These are phyloP conservation scores for Puccinia horiana DNA, from an alignment of 1,284 basidiomycete genomes.

Conservation along the genomic window DNA sequence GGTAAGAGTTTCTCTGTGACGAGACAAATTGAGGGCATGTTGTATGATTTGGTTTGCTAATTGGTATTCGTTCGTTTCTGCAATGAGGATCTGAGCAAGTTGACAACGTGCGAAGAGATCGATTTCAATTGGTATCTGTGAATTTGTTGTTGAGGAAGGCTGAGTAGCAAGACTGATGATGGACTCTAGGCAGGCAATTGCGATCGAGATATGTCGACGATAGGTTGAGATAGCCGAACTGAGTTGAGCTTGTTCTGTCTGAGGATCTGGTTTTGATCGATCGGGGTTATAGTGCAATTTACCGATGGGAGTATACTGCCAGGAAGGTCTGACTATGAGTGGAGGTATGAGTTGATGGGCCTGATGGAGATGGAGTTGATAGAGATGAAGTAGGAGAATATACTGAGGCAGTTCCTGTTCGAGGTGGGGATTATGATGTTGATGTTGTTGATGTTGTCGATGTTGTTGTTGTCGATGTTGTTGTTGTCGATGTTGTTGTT, in stretches of 20 bases:
- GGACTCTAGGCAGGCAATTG: not conserved
- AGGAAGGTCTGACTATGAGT: not conserved
- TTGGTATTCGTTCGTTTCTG: not conserved
- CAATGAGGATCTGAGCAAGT: conserved; percentile 1
- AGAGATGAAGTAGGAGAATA: not conserved
- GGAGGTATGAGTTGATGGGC: not conserved
- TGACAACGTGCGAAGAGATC: not conserved
- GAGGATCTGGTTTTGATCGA: not conserved
- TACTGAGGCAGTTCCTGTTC: not conserved
- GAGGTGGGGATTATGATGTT: too few species aligned
- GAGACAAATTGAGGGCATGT: not conserved
- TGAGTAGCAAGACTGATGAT: not conserved
- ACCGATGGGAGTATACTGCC: not conserved
- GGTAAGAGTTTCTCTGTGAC: not conserved
- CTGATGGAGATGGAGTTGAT: not conserved
- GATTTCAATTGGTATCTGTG: not conserved
- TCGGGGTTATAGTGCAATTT: not conserved
- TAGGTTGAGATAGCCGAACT: not conserved
- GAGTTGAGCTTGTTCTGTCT: not conserved
- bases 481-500: too few species aligned
- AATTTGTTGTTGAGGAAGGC: not conserved
- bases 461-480: too few species aligned
- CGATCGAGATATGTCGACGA: conserved; percentile 16
- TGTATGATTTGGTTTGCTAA: not conserved
- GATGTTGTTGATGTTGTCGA: too few species aligned